phyloP scores from a whole-genome alignment of 345 rosid genomes.

The Geranium brycei region DNA sequence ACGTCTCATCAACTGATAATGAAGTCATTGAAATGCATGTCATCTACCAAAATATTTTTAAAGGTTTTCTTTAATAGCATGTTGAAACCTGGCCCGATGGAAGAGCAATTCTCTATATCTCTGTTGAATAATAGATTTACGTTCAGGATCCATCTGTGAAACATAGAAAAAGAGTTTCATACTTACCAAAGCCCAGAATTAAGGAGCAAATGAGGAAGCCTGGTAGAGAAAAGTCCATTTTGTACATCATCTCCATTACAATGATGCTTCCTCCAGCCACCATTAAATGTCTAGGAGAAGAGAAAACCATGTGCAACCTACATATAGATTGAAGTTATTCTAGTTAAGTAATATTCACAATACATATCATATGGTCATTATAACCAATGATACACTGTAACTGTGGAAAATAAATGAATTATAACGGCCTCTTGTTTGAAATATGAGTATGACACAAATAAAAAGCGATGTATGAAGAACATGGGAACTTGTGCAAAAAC shows the following conservation, averaged over 20 bases:
- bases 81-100: background rate
- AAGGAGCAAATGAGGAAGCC: constrained; percentile 72
- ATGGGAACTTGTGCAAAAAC: background rate
- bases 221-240: constrained; percentile 70
- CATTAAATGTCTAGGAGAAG: constrained; percentile 91
- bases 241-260: constrained; percentile 64
- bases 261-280: constrained; percentile 78
- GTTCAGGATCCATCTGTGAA: too few relatives aligned
- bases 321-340: constrained; percentile 3
- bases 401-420: too few relatives aligned
- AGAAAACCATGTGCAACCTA: constrained; percentile 97
- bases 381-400: background rate
- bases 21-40: too few relatives aligned
- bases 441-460: background rate
- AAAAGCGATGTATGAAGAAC: background rate
- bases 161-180: constrained; percentile 1
- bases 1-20: too few relatives aligned
- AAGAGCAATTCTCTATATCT: background rate
- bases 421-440: background rate
- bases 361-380: background rate
- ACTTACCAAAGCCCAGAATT: constrained; percentile 70
- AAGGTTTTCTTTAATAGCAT: too few relatives aligned
- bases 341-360: background rate
- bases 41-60: too few relatives aligned
- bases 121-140: background rate